Percentiles rank a stretch among this genome's conserved stretches.
phyloP scores from a whole-genome alignment of 345 rosid genomes.

The Heritiera littoralis region DNA sequence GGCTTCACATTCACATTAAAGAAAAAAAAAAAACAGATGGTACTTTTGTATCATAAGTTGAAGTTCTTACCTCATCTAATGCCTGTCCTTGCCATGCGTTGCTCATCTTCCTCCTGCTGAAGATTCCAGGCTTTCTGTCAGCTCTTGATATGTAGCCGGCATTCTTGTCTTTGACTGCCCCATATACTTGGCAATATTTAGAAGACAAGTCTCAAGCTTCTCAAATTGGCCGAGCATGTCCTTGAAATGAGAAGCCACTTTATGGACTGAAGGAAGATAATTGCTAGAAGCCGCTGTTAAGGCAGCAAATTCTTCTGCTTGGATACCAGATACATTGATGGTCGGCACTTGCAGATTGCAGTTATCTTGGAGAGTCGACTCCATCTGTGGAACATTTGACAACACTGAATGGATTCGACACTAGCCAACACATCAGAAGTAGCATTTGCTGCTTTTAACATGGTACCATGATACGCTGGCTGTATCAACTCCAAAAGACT shows the following conservation, averaged over 20 bases:
- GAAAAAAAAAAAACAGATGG: not conserved
- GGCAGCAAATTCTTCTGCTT: not conserved
- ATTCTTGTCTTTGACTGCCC: slow-evolving; percentile 7
- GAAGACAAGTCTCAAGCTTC: slow-evolving; percentile 12
- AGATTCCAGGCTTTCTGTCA: slow-evolving; percentile 6
- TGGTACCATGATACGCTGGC: not conserved
- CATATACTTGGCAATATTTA: not conserved
- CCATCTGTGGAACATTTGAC: not conserved
- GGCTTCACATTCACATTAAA: too few species aligned
- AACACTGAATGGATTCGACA: not conserved
- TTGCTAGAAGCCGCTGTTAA: not conserved
- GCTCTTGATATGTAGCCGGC: not conserved
- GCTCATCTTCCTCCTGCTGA: not conserved
- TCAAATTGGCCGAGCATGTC: not conserved
- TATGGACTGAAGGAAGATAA: not conserved
- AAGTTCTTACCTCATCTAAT: slow-evolving; percentile 2
- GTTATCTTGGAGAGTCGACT: not conserved
- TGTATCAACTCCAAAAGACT: not conserved
- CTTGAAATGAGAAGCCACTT: not conserved
- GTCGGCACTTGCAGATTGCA: not conserved
- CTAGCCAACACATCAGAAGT: not conserved
- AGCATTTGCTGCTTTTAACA: not conserved
- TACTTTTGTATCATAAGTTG: not conserved
- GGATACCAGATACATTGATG: not conserved
- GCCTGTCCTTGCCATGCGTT: not conserved